A percentile compares a stretch with the other conserved stretches of the same genome.
phyloP scores from a whole-genome alignment of 2,329 filamentous ascomycete species.

The Dactylellina haptotyla region DNA sequence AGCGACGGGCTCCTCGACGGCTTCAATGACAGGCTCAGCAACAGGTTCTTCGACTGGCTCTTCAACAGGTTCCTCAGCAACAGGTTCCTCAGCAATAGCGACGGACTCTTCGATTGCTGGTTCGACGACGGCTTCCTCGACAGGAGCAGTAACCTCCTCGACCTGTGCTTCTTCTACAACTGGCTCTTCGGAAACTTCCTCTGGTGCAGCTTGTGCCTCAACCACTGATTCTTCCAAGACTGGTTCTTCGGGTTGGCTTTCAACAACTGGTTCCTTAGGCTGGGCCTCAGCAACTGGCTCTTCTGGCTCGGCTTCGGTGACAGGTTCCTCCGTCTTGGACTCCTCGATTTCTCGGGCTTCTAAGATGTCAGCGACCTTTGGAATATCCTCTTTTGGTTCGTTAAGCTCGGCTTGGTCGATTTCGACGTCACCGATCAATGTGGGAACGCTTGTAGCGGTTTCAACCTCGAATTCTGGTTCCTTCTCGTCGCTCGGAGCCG shows the following conservation, averaged over 20 bases:
- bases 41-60: not conserved
- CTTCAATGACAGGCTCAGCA: not conserved
- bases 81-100: slow-evolving; percentile 1
- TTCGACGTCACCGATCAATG: slow-evolving; percentile 41
- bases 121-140: not conserved
- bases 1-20: not conserved
- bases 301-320: not conserved
- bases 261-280: slow-evolving; percentile 1
- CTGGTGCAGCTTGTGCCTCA: not conserved
- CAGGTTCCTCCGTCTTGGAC: not conserved
- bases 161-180: not conserved
- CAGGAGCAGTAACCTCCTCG: not conserved
- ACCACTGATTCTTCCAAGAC: slow-evolving; percentile 1
- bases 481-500: slow-evolving; percentile 13
- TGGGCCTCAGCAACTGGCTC: not conserved
- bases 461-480: slow-evolving; percentile 36
- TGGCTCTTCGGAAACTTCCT: not conserved
- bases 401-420: slow-evolving; percentile 36
- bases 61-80: no score
- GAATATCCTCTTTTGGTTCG: slow-evolving; percentile 41
- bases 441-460: slow-evolving; percentile 39
- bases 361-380: slow-evolving; percentile 41
- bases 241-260: slow-evolving; percentile 9
- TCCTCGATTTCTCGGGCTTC: slow-evolving; percentile 11
- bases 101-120: not conserved